Conservation (phyloP, 495 filamentous ascomycete species). For the Pyrenula massariospora region DNA sequence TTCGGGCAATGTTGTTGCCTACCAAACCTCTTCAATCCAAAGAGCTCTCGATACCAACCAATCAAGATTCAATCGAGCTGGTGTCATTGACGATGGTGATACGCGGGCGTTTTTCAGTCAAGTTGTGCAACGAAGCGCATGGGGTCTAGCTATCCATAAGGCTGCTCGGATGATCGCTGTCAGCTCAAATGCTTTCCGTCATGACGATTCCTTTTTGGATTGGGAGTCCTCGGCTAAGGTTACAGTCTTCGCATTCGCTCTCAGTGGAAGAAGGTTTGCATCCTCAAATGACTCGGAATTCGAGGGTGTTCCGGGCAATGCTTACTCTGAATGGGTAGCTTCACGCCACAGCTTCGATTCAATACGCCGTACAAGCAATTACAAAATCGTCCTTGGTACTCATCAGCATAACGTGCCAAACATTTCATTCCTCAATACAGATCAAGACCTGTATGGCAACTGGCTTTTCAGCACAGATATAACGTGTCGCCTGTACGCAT, state of each 20-base stretch:
- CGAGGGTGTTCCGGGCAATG: slow-evolving; percentile 7
- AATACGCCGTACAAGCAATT: slow-evolving; percentile 12
- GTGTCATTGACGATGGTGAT: slow-evolving; percentile 17
- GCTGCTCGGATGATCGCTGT: slow-evolving; percentile 70
- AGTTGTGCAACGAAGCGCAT: slow-evolving; percentile 67
- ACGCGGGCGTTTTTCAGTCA: slow-evolving; percentile 55
- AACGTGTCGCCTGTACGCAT: slow-evolving; percentile 47
- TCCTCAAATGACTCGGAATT: slow-evolving; percentile 12
- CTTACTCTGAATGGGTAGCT: slow-evolving; percentile 9
- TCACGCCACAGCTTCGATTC: background rate
- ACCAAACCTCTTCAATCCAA: slow-evolving; percentile 51
- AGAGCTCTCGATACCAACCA: slow-evolving; percentile 26
- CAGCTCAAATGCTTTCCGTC: slow-evolving; percentile 46
- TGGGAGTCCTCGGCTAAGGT: slow-evolving; percentile 28
- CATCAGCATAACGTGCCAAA: slow-evolving; percentile 63
- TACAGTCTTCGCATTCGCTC: slow-evolving; percentile 62
- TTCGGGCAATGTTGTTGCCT: slow-evolving; percentile 80
- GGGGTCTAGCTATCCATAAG: slow-evolving; percentile 82
- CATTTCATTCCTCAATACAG: slow-evolving; percentile 59
- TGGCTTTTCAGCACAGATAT: slow-evolving; percentile 73
- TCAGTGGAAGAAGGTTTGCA: slow-evolving; percentile 22
- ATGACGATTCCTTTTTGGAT: slow-evolving; percentile 4
- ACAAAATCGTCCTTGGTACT: slow-evolving; percentile 28
- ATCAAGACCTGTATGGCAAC: slow-evolving; percentile 46
- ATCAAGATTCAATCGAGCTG: slow-evolving; percentile 10